phyloP scores from a whole-genome alignment of 2,329 filamentous ascomycete genomes.

The Cordyceps pruinosa region DNA sequence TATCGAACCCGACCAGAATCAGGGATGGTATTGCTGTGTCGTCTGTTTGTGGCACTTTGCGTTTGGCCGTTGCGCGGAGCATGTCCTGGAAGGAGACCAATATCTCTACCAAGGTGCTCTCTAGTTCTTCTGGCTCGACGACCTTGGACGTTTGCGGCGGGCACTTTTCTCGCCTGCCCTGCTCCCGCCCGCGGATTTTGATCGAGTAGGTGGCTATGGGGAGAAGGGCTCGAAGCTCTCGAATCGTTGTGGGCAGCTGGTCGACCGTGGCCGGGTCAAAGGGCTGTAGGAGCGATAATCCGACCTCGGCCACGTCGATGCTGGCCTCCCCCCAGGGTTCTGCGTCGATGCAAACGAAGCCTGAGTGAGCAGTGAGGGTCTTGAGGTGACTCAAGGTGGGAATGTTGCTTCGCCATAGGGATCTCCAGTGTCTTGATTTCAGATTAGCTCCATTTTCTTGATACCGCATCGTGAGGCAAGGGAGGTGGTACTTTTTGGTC shows the following conservation, averaged over 20 bases:
- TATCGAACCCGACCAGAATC: slow-evolving; percentile 1
- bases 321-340: neutral
- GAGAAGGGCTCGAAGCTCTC: neutral
- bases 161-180: neutral
- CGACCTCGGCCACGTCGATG: neutral
- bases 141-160: neutral
- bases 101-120: neutral
- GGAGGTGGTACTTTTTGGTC: too few relatives aligned
- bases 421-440: slow-evolving; percentile 1
- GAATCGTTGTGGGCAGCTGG: neutral
- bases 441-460: neutral
- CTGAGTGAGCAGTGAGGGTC: neutral
- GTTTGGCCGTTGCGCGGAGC: neutral
- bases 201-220: neutral
- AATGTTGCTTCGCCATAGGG: neutral
- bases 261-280: neutral
- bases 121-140: neutral
- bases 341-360: neutral
- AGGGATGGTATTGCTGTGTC: too few relatives aligned
- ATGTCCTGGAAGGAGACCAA: neutral
- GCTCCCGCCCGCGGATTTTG: neutral
- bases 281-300: slow-evolving; percentile 1
- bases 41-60: neutral
- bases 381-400: neutral
- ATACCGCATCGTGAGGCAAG: neutral